Evolutionary conservation across 495 filamentous ascomycete genomes (phyloP).

Genomic region (Hapsidospora chrysogenum): DNA sequence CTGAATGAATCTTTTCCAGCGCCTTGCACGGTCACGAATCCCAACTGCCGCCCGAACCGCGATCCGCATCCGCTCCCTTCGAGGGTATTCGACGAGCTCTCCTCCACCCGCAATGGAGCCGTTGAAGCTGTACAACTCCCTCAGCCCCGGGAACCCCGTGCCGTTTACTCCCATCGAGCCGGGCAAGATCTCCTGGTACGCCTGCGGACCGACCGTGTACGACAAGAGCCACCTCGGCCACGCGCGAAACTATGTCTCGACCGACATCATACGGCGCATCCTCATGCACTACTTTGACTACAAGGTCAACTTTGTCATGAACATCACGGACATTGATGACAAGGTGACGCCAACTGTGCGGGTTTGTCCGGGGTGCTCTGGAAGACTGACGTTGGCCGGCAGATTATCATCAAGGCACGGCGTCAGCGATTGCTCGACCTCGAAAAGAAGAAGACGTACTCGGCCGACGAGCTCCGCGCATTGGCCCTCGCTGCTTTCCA

Average conservation of each 20-base stretch:
- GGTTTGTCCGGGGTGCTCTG: neutral
- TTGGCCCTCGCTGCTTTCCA: slow-evolving; percentile 47
- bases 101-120: slow-evolving; percentile 23
- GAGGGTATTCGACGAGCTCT: slow-evolving; percentile 1
- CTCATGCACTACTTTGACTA: slow-evolving; percentile 75
- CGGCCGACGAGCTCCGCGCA: slow-evolving; percentile 24
- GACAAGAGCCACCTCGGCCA: slow-evolving; percentile 84
- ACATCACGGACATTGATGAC: slow-evolving; percentile 84
- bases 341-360: slow-evolving; percentile 35
- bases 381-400: slow-evolving; percentile 3
- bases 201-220: slow-evolving; percentile 85
- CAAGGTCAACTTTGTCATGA: slow-evolving; percentile 85
- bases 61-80: neutral
- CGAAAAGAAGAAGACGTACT: slow-evolving; percentile 26
- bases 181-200: slow-evolving; percentile 73
- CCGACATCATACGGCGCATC: slow-evolving; percentile 82
- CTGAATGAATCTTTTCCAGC: slow-evolving; percentile 14
- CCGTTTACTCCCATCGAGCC: slow-evolving; percentile 61
- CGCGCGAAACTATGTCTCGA: slow-evolving; percentile 85
- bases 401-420: slow-evolving; percentile 74
- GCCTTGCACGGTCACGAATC: slow-evolving; percentile 7
- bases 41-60: slow-evolving; percentile 1
- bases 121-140: slow-evolving; percentile 58
- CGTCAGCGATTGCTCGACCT: slow-evolving; percentile 59
- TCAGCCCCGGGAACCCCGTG: slow-evolving; percentile 51